Base-by-base conservation (phyloP, 805 yeast genomes). In the Huiozyma sinensis region DNA sequence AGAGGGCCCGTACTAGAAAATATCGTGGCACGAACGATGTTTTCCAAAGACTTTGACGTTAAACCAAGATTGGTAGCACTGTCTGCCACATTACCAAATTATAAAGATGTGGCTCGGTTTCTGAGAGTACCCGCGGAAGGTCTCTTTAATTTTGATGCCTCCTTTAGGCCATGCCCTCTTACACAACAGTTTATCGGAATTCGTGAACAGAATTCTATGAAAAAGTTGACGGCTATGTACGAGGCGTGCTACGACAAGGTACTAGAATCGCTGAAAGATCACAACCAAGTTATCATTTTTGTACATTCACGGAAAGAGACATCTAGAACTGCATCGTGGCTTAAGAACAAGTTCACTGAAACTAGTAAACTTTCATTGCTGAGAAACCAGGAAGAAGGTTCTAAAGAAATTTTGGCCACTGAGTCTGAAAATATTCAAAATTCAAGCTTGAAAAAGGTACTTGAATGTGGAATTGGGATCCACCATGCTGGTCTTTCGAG, bases 241-340 rank as follows among this genome's bases (percentile, higher is more conserved):
- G 92, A 85, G 44, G 94, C 90, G 0, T 88, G 97, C 54, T 83
- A 77, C 57, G 95, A 87, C 40, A 83, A 82, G 52, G 75, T 87
- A 4, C 52, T 76, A 30, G 92, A 87, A 47, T 71, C 77, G 44
- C 61, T 73, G 11, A 69, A 70, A 2, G 77, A 78, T 5, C 76
- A 77, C 31, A 82, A 83, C 52, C 97, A 90, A 60, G 76, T 85
- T 2, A 86, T 90, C 47, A 76, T 90, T 1, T 90, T 90, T 63
- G 97, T 90, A 6, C 97, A 92, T 58, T 88, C 96, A 0, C 71
- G 97, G 53, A 89, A 87, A 55, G 97, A 90, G 41, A 92, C 98
- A 0, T 77, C 72, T 47, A 80, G 83, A 52, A 83, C 95, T 0
- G 96, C 96, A 0, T 72, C 72, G 37, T 81, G 79, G 77, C 60